A percentile compares a stretch with the other conserved stretches of the same genome.
phyloP scores from a whole-genome alignment of 495 filamentous ascomycete species.

The Xylaria palmicola region DNA sequence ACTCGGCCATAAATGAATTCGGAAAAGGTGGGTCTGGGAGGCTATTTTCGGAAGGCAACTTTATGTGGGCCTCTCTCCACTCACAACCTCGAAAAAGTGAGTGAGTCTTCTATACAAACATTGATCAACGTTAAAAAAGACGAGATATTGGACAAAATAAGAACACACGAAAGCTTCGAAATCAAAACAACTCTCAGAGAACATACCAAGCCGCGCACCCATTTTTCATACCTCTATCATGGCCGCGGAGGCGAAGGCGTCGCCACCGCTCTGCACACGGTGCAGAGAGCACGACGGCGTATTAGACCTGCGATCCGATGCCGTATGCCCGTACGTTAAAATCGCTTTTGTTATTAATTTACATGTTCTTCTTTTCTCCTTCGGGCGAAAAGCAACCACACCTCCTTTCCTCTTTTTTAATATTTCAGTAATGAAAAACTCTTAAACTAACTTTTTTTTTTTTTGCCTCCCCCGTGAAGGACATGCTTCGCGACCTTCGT shows the following conservation, averaged over 20 bases:
- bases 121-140: too few species aligned
- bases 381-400: too few species aligned
- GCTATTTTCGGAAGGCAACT: too few species aligned
- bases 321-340: constrained; percentile 39
- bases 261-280: constrained; percentile 33
- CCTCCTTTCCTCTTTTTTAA: not conserved
- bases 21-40: too few species aligned
- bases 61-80: too few species aligned
- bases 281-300: constrained; percentile 36
- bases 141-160: too few species aligned
- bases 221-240: not conserved
- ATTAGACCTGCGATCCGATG: constrained; percentile 38
- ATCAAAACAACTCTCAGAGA: too few species aligned
- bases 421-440: not conserved
- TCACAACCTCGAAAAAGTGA: constrained; percentile 10
- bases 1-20: too few species aligned
- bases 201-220: not conserved
- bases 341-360: not conserved
- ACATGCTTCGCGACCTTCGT: constrained; percentile 77
- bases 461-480: constrained; percentile 48
- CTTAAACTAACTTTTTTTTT: not conserved
- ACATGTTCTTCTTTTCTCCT: too few species aligned
- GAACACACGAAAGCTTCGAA: too few species aligned
- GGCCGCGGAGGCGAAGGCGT: constrained; percentile 16
- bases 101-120: too few species aligned